A percentile compares a stretch with the other conserved stretches of the same genome.
Evolutionary conservation across 345 rosid species (phyloP).

Genomic region (Populus simonii): DNA sequence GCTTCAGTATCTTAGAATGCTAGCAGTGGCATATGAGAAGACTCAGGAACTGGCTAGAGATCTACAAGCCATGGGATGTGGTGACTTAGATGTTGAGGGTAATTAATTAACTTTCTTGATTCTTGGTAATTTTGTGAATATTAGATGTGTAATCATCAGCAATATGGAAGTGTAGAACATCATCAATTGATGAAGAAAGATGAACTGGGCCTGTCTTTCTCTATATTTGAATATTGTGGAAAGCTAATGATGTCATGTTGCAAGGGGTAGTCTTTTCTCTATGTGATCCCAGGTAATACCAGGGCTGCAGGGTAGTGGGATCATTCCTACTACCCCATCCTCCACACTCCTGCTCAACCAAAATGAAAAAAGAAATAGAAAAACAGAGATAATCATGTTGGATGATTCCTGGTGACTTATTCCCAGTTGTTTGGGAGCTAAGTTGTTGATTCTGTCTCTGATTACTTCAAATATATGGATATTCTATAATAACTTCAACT

Average conservation of each 20-base stretch:
- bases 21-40: constrained; percentile 95
- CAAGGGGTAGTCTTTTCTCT: neutral
- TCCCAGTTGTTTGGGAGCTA: neutral
- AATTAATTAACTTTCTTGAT: constrained; percentile 12
- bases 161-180: neutral
- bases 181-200: neutral
- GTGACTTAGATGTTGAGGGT: constrained; percentile 98
- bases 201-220: neutral
- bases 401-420: neutral
- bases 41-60: constrained; percentile 96
- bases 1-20: constrained; percentile 93
- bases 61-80: constrained; percentile 90
- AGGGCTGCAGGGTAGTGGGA: neutral
- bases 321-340: neutral
- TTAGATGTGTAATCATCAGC: neutral
- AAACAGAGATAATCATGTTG: constrained; percentile 2
- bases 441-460: neutral
- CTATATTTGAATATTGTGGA: neutral
- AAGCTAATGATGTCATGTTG: neutral
- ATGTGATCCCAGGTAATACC: neutral
- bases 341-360: neutral
- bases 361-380: neutral
- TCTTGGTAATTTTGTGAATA: neutral
- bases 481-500: neutral
- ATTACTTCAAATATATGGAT: neutral